Conservation (phyloP, 306 rosid species). For the Coriaria nepalensis region DNA sequence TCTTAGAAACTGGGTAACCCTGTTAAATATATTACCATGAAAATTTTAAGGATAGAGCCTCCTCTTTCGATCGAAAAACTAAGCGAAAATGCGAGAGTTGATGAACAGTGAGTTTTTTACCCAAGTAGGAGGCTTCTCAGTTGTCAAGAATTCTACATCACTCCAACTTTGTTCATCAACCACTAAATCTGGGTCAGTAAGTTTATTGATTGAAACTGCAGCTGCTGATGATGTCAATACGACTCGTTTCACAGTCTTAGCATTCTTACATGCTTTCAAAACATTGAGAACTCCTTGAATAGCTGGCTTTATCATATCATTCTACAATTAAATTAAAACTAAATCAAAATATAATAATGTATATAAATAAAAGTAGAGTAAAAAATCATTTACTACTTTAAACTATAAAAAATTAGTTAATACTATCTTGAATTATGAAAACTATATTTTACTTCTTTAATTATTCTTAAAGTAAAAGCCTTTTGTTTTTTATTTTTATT, state of each 20-base stretch:
- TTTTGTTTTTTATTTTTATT: too few species aligned
- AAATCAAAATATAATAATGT: too few species aligned
- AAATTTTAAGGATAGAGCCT: constrained; percentile 2
- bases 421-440: too few species aligned
- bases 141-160: constrained; percentile 45
- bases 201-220: constrained; percentile 41
- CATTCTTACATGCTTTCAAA: constrained; percentile 48
- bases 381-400: too few species aligned
- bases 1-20: constrained; percentile 74
- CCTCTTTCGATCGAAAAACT: too few species aligned
- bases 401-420: too few species aligned
- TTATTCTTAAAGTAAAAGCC: too few species aligned
- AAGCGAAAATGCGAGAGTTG: too few species aligned
- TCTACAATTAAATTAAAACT: constrained; percentile 17
- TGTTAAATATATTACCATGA: constrained; percentile 11
- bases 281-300: constrained; percentile 55
- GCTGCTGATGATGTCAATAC: constrained; percentile 79
- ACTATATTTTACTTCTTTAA: too few species aligned
- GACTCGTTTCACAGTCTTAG: constrained; percentile 54
- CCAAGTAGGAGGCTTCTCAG: constrained; percentile 67
- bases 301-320: constrained; percentile 86
- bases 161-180: constrained; percentile 55
- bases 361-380: too few species aligned
- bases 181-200: constrained; percentile 37
- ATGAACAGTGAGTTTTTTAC: constrained; percentile 14